Evolutionary conservation across 1,284 basidiomycete genomes (phyloP).

Genomic region (Amylostereum areolatum): DNA sequence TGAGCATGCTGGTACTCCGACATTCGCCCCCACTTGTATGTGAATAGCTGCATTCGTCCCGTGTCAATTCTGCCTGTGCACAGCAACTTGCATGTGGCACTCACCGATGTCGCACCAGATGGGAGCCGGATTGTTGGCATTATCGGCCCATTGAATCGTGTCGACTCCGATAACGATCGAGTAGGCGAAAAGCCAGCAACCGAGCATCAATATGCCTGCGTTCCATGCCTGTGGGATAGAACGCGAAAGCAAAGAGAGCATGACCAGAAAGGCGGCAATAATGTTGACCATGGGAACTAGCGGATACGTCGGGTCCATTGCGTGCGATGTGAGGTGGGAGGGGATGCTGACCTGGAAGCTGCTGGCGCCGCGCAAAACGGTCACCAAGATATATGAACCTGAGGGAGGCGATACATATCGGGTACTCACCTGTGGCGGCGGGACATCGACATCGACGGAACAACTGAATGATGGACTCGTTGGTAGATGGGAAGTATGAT

Average conservation of each 20-base stretch:
- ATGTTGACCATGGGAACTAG: background rate
- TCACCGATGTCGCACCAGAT: background rate
- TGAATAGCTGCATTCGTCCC: background rate
- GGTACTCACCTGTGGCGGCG: no score
- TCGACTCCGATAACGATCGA: background rate
- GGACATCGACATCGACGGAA: no score
- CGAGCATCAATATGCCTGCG: background rate
- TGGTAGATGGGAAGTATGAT: no score
- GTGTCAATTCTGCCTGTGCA: background rate
- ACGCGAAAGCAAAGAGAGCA: background rate
- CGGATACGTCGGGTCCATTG: background rate
- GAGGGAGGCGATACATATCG: no score
- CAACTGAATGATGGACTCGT: no score
- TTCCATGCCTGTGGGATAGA: background rate
- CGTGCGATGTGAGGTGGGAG: background rate
- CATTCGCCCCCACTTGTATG: background rate
- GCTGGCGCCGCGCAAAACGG: no score
- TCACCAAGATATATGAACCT: no score
- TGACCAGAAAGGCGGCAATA: background rate
- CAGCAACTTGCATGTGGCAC: background rate
- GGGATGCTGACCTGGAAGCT: no score
- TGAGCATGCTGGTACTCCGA: background rate
- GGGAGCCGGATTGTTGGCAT: background rate
- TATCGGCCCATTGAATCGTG: background rate
- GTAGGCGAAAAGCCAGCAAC: background rate